Evolutionary conservation across 495 filamentous ascomycete genomes (phyloP), one percentile per base, ranked within the genome.

Genomic region (Choiromyces venosus): DNA sequence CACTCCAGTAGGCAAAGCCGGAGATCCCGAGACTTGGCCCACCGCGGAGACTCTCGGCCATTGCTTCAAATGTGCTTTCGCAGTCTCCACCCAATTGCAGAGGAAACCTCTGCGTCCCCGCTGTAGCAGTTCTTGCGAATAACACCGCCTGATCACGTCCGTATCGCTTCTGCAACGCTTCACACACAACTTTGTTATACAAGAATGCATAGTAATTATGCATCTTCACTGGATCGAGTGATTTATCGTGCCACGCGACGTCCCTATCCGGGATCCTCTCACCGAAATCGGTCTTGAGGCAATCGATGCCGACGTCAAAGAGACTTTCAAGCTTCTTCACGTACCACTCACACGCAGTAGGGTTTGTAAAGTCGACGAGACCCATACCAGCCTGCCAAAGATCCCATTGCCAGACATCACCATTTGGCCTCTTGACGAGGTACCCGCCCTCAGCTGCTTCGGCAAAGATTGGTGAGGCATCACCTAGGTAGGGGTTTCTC

Each of bases 321-420:
- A 92, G 86, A 2, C 81, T 83, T 39, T 88, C 83, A 12, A 92
- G 81, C 74, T 89, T 88, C 4, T 73, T 73, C 71, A 81, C 82
- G 76, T 86, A 92, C 90, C 90, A 92, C 25, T 82, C 77, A 67
- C 85, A 85, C 9, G 90, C 90, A 33, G 85, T 86, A 2, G 89
- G 90, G 79, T 92, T 92, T 6, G 90, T 92, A 82, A 92, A 91
- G 77, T 91, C 90, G 12, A 92, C 84, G 5, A 92, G 83, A 4
- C 89, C 89, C 90, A 92, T 92, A 42, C 90, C 90, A 29, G 89
- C 87, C 78, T 91, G 89, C 90, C 90, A 92, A 44, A 90, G 82
- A 76, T 91, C 90, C 88, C 89, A 91, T 82, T 92, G 89, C 86
- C 87, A 92, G 35, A 92, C 82, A 70, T 90, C 89, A 29, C 88